Evolutionary conservation across 2,329 filamentous ascomycete genomes (phyloP).

Genomic region (Arthrinium puccinioides): DNA sequence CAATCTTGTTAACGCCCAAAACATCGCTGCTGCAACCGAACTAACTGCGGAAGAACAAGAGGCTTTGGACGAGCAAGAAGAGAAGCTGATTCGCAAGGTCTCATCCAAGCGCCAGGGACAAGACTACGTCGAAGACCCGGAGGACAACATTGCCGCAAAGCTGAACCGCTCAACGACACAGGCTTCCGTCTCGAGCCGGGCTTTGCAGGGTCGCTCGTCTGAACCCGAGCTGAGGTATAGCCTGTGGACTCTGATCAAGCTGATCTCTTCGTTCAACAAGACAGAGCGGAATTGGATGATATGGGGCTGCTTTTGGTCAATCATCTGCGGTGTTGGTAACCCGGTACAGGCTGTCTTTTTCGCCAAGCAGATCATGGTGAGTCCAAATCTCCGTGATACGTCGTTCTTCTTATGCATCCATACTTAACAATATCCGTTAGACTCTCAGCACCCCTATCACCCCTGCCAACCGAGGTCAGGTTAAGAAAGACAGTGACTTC

Average conservation of each 20-base stretch:
- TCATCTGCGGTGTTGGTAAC: slow-evolving; percentile 75
- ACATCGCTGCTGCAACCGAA: slow-evolving; percentile 59
- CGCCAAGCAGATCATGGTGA: slow-evolving; percentile 72
- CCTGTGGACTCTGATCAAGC: slow-evolving; percentile 68
- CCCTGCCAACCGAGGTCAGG: slow-evolving; percentile 39
- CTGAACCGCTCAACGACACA: slow-evolving; percentile 47
- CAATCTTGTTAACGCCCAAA: slow-evolving; percentile 81
- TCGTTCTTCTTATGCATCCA: too few relatives aligned
- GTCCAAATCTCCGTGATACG: not conserved
- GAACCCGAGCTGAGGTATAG: slow-evolving; percentile 54
- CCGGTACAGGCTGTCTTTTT: slow-evolving; percentile 76
- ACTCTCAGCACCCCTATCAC: slow-evolving; percentile 33
- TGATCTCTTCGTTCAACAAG: slow-evolving; percentile 74
- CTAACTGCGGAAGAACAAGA: slow-evolving; percentile 43
- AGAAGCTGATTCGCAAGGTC: slow-evolving; percentile 41
- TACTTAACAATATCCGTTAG: slow-evolving; percentile 13
- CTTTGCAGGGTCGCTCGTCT: slow-evolving; percentile 48
- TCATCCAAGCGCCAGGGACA: slow-evolving; percentile 29
- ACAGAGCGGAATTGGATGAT: slow-evolving; percentile 66
- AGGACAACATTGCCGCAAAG: slow-evolving; percentile 53
- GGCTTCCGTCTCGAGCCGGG: slow-evolving; percentile 62
- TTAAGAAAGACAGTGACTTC: slow-evolving; percentile 70
- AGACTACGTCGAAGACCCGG: slow-evolving; percentile 48
- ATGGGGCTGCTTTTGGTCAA: slow-evolving; percentile 63
- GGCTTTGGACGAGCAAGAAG: slow-evolving; percentile 40